Conservation (phyloP, 108 stramenopile genomes). For the Cyclotella sp. region DNA sequence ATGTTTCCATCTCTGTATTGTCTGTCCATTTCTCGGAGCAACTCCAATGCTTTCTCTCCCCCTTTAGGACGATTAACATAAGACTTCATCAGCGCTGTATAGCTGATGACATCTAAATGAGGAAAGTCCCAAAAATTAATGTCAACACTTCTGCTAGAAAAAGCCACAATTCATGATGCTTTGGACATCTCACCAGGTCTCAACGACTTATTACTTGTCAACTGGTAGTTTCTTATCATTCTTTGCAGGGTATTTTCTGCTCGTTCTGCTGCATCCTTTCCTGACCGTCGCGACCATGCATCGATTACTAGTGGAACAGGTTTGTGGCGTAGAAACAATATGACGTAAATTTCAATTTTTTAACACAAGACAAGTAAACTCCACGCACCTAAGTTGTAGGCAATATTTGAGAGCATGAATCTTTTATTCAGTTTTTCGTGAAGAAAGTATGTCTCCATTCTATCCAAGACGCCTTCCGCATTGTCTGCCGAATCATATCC, state of each 20-base stretch:
- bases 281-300: conserved; percentile 53
- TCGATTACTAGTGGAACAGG: conserved; percentile 34
- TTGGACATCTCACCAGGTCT: conserved; percentile 24
- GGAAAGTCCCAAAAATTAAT: neutral
- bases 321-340: neutral
- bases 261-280: conserved; percentile 32
- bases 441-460: conserved; percentile 41
- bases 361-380: neutral
- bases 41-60: conserved; percentile 32
- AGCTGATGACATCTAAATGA: conserved; percentile 42
- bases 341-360: neutral
- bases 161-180: too few relatives aligned
- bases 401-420: conserved; percentile 31
- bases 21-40: conserved; percentile 48
- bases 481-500: conserved; percentile 37
- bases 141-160: neutral
- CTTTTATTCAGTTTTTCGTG: conserved; percentile 20
- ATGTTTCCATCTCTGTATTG: conserved; percentile 42
- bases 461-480: conserved; percentile 33
- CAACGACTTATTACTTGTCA: conserved; percentile 31
- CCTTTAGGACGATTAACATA: conserved; percentile 45
- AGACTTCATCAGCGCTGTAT: conserved; percentile 50
- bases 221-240: conserved; percentile 31
- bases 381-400: conserved; percentile 43
- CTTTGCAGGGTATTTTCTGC: conserved; percentile 44